Base-by-base conservation (phyloP, 148 eudicot species). In the Selenicereus undatus region DNA sequence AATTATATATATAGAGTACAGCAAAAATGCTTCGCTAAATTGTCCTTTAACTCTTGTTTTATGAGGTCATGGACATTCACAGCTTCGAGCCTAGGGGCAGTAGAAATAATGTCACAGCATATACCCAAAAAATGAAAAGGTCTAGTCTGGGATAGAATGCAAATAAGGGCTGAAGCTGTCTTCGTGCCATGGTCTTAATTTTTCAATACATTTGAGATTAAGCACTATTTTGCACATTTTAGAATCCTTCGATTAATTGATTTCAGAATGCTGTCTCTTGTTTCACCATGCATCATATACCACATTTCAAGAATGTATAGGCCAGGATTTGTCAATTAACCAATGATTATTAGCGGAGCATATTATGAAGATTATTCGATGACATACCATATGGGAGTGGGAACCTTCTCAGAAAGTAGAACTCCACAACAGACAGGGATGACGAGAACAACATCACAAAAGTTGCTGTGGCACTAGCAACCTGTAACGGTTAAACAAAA, bases 391-490 rank as follows among this genome's bases (percentile, higher is more conserved):
- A 91, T 50, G 93, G 90, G 52, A 93, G 88, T 9, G 99, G 99
- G 84, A 95, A 95, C 79, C 97, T 88, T 77, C 89, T 85, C 50
- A 95, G 92, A 69, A 95, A 92, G 87, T 95, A 93, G 69, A 95
- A 95, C 88, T 95, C 99, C 78, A 95, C 93, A 78, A 95, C 99
- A 35, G 99, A 95, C 77, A 95, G 84, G 60, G 99, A 95, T 70
- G 99, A 91, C 8, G 99, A 95, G 82, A 89, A 95, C 86, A 95
- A 79, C 99, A 95, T 95, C 81, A 95, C 99, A 81, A 95, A 95
- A 8, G 99, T 95, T 48, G 99, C 99, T 80, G 99, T 95, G 51
- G 99, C 94, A 60, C 99, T 96, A 24, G 99, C 71, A 66, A 66
- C 71, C 71, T 66, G 36, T 66, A 36, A 78, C 73, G 9, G 27